Percentiles rank a stretch among this genome's conserved stretches.
Evolutionary conservation across 371 early-diverging fungal genomes (phyloP).

Genomic region (Apophysomyces ossiformis): DNA sequence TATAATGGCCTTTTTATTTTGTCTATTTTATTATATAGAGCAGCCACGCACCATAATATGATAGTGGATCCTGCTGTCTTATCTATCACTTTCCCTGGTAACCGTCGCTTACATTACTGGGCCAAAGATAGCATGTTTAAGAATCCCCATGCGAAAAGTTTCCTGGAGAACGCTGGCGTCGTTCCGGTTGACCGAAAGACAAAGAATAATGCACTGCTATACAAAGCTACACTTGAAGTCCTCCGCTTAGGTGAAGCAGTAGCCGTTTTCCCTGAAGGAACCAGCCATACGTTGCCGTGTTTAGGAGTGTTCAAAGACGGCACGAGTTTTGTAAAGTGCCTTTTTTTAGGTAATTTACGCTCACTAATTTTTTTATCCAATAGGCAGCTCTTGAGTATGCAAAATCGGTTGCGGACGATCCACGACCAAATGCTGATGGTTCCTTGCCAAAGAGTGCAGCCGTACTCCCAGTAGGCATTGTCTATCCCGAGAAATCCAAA

Average conservation of each 20-base stretch:
- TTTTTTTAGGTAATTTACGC: background rate
- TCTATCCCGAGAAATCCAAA: slow-evolving; percentile 61
- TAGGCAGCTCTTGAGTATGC: slow-evolving; percentile 60
- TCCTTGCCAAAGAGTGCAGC: slow-evolving; percentile 25
- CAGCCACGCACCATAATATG: slow-evolving; percentile 65
- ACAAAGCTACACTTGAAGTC: slow-evolving; percentile 53
- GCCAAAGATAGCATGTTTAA: slow-evolving; percentile 60
- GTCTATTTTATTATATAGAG: slow-evolving; percentile 24
- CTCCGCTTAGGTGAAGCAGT: slow-evolving; percentile 55
- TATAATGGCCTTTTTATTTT: background rate
- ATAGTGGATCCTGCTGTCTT: slow-evolving; percentile 59
- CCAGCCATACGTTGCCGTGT: slow-evolving; percentile 53
- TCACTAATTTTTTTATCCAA: background rate
- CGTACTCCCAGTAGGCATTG: slow-evolving; percentile 59
- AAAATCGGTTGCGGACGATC: slow-evolving; percentile 36
- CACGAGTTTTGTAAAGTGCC: slow-evolving; percentile 45
- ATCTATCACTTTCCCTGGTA: slow-evolving; percentile 49
- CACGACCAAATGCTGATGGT: slow-evolving; percentile 35
- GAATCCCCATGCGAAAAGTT: slow-evolving; percentile 39
- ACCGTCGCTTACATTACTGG: slow-evolving; percentile 61
- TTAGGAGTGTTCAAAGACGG: slow-evolving; percentile 55
- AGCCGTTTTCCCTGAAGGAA: slow-evolving; percentile 66
- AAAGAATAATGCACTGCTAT: slow-evolving; percentile 55
- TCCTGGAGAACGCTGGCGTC: slow-evolving; percentile 54
- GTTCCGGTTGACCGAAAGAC: slow-evolving; percentile 63